Base-by-base conservation (phyloP, 148 eudicot genomes). In the Talinum fruticosum region DNA sequence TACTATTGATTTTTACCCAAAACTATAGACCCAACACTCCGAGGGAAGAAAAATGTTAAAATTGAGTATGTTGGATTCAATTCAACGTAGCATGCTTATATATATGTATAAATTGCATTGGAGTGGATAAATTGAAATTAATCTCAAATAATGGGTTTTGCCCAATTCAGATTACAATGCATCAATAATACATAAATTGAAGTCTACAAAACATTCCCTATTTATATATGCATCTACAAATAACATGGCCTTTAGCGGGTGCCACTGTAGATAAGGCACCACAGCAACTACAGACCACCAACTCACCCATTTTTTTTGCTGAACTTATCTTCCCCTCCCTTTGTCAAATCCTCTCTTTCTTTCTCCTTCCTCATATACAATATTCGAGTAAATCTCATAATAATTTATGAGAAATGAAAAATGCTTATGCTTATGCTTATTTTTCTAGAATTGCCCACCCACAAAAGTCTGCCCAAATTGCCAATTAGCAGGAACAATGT, bases 221-320 rank as follows among this genome's bases (percentile, higher is more conserved):
- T 66, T 18, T 66, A 14, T n/a, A 30, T 66, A 33, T 32, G 3
- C 24, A 66, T 66, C 38, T 33, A 32, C 70, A 66, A n/a, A 29
- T 15, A 33, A 62, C 34, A 18, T 66, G 38, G 70, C n/a, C 70
- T 33, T 19, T 33, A 66, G 70, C 70, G 70, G 70, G 70, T 34
- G 36, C 70, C 38, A 66, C 10, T 66, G 28, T 18, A 62, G 33
- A 26, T 28, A 62, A 66, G 70, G 70, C 70, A 66, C 70, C 70
- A 66, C 70, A 32, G 70, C 70, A 30, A 66, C 70, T 66, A 66
- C n/a, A 33, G 37, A 14, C 68, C 19, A 65, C 10, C 10, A 41
- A 10, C 45, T 41, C 45, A 10, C 45, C 10, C 45, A 41, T 41
- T 4, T 41, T 3, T 49, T 18, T 49, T 16, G 16, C 54, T 49